A percentile compares a stretch with the other conserved stretches of the same genome.
These are phyloP conservation scores for Solanum medicagineum DNA, from an alignment of 257 asterid genomes.

Conservation along the genomic window DNA sequence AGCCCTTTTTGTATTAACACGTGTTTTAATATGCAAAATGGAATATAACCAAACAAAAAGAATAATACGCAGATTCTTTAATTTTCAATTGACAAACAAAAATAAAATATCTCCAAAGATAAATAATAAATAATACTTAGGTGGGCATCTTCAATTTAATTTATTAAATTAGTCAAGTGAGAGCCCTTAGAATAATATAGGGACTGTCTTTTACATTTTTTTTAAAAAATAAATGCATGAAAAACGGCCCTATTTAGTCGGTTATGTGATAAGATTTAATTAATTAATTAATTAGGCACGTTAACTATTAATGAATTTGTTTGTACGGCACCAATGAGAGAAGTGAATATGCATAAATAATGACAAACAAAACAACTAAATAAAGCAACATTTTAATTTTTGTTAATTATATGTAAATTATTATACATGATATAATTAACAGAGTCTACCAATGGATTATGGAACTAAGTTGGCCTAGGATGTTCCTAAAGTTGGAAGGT, in stretches of 20 bases:
- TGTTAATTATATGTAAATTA: too few species aligned
- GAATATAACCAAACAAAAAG: neutral
- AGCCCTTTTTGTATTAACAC: neutral
- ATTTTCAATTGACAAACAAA: neutral
- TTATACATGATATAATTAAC: too few species aligned
- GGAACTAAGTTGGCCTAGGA: too few species aligned
- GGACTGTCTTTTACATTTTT: neutral
- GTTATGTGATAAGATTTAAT: neutral
- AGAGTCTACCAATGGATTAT: too few species aligned
- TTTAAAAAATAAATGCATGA: neutral
- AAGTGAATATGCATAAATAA: too few species aligned
- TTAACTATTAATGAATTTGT: too few species aligned
- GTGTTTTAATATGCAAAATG: neutral
- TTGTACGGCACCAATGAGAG: too few species aligned
- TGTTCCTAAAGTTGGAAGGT: too few species aligned
- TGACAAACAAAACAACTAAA: too few species aligned
- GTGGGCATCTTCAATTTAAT: neutral
- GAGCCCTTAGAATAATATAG: neutral
- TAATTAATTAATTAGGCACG: too few species aligned
- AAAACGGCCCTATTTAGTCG: neutral
- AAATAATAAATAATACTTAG: neutral
- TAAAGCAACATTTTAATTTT: too few species aligned
- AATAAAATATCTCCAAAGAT: neutral
- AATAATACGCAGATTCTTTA: neutral
- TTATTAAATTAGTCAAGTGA: neutral